phyloP scores from a whole-genome alignment of 495 filamentous ascomycete genomes.

The Xylaria flabelliformis region DNA sequence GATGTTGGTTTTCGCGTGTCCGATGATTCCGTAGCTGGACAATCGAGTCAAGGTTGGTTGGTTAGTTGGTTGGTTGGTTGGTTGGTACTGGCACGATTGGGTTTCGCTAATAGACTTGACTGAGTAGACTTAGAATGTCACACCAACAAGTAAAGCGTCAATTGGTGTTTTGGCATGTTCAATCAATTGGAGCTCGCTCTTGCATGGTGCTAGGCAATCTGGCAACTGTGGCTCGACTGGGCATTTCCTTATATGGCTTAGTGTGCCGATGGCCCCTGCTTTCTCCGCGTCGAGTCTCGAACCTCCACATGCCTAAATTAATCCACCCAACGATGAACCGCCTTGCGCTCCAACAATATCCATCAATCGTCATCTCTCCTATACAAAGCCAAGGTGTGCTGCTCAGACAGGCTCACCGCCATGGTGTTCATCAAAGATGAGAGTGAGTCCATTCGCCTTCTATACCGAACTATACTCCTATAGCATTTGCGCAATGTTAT shows the following conservation, averaged over 20 bases:
- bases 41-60: slow-evolving; percentile 7
- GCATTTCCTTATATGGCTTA: slow-evolving; percentile 8
- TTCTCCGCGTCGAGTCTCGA: background rate
- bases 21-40: background rate
- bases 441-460: slow-evolving; percentile 41
- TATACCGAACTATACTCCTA: background rate
- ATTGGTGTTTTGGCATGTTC: background rate
- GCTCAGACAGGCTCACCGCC: slow-evolving; percentile 21
- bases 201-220: slow-evolving; percentile 7
- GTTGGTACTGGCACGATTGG: background rate
- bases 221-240: slow-evolving; percentile 26
- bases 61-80: slow-evolving; percentile 5
- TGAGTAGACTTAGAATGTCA: background rate
- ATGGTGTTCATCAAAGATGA: slow-evolving; percentile 53
- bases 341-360: slow-evolving; percentile 8
- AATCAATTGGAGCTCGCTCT: slow-evolving; percentile 1
- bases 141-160: background rate
- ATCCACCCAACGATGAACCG: background rate
- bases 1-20: background rate
- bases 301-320: slow-evolving; percentile 8
- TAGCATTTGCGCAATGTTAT: background rate
- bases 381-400: slow-evolving; percentile 15
- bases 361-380: slow-evolving; percentile 11
- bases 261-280: background rate
- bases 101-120: background rate